Conservation (phyloP, 2,329 filamentous ascomycete species). For the Chaetomium sp. region DNA sequence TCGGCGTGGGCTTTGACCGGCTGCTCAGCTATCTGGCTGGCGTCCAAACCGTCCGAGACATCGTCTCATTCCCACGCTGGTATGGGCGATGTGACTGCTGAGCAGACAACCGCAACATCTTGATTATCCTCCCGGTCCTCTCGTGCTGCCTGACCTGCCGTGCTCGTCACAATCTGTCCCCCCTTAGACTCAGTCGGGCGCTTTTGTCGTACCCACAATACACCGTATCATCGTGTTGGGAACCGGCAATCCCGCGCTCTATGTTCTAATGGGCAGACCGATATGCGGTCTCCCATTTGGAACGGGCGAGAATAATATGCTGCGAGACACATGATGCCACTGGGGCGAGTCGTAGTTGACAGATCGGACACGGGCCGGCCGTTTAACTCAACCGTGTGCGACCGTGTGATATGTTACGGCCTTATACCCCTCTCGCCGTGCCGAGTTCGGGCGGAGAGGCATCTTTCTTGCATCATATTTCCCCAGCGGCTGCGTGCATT, state of each 20-base stretch:
- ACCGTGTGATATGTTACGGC: constrained; percentile 34
- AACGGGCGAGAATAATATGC: constrained; percentile 11
- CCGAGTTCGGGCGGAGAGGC: constrained; percentile 2
- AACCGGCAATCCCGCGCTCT: constrained; percentile 13
- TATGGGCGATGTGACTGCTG: constrained; percentile 64
- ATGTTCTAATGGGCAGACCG: neutral
- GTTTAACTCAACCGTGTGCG: constrained; percentile 23
- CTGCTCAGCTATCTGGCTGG: constrained; percentile 82
- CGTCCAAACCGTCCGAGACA: constrained; percentile 78
- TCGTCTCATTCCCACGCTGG: constrained; percentile 83
- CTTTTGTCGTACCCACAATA: constrained; percentile 29
- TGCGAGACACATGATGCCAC: constrained; percentile 11
- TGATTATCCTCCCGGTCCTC: constrained; percentile 9
- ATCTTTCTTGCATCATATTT: constrained; percentile 1
- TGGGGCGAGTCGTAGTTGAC: constrained; percentile 8
- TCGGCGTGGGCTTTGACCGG: constrained; percentile 87
- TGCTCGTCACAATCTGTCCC: constrained; percentile 47
- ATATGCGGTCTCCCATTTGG: constrained; percentile 13
- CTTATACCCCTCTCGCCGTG: constrained; percentile 27
- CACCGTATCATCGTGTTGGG: constrained; percentile 4
- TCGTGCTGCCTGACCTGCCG: constrained; percentile 32
- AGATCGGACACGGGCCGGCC: constrained; percentile 21
- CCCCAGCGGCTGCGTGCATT: constrained; percentile 22
- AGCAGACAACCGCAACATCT: constrained; percentile 23
- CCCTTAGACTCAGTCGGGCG: constrained; percentile 38